These are phyloP conservation scores for Bryopsis sp. DNA, from an alignment of 139 green algal genomes.

Conservation along the genomic window DNA sequence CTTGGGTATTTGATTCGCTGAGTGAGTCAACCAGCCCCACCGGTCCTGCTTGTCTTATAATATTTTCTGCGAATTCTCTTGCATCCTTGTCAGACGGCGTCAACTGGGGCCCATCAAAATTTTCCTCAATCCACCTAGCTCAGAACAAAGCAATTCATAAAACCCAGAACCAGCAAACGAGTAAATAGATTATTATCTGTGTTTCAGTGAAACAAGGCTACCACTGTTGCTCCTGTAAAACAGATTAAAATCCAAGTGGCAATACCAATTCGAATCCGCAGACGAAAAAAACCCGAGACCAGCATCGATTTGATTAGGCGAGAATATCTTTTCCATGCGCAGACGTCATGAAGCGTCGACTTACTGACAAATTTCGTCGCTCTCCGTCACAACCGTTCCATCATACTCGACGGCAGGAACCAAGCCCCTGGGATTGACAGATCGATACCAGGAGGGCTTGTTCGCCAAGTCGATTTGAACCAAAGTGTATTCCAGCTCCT, in stretches of 20 bases:
- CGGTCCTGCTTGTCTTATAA: neutral
- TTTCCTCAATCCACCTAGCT: constrained; percentile 18
- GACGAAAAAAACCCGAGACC: neutral
- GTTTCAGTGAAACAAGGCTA: too few species aligned
- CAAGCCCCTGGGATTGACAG: constrained; percentile 34
- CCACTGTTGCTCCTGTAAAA: too few species aligned
- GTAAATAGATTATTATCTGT: too few species aligned
- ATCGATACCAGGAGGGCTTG: constrained; percentile 45
- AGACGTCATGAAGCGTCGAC: too few species aligned
- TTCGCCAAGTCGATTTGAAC: constrained; percentile 50
- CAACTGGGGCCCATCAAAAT: constrained; percentile 22
- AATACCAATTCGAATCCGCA: neutral
- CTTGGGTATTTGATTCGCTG: neutral
- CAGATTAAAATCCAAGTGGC: too few species aligned
- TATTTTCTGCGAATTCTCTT: constrained; percentile 18
- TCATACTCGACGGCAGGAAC: constrained; percentile 42
- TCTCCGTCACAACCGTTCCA: constrained; percentile 23
- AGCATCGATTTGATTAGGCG: neutral
- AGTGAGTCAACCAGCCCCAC: neutral
- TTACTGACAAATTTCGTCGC: constrained; percentile 39
- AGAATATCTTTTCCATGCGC: too few species aligned
- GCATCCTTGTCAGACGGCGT: constrained; percentile 11
- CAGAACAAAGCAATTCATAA: too few species aligned
- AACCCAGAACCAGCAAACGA: too few species aligned
- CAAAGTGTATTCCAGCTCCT: constrained; percentile 33